Conservation (phyloP, 2,329 filamentous ascomycete species). For the Cordyceps cateniannulata region DNA sequence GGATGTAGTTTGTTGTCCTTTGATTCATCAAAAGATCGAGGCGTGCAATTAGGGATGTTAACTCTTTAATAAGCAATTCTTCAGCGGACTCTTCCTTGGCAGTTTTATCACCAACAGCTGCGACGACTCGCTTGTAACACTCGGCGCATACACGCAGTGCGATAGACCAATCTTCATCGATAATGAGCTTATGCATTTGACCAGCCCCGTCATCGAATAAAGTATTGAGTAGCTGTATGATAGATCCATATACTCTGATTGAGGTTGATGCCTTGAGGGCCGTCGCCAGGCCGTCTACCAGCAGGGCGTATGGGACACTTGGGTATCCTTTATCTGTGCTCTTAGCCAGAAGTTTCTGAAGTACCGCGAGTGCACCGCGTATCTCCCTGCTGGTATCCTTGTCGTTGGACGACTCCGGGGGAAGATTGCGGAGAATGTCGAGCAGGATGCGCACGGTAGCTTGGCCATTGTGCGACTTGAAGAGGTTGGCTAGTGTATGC, state of each 20-base stretch:
- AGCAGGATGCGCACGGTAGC: conserved; percentile 60
- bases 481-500: conserved; percentile 64
- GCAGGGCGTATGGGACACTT: conserved; percentile 48
- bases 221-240: conserved; percentile 48
- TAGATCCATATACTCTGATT: conserved; percentile 38
- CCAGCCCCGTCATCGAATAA: conserved; percentile 48
- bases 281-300: conserved; percentile 51
- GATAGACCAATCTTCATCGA: conserved; percentile 60
- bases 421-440: conserved; percentile 49
- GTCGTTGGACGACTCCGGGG: conserved; percentile 37
- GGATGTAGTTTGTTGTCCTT: conserved; percentile 49
- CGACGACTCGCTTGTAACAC: conserved; percentile 36
- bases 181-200: conserved; percentile 47
- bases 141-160: conserved; percentile 53
- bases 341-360: conserved; percentile 57
- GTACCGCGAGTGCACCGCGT: conserved; percentile 55
- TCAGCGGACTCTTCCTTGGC: conserved; percentile 27
- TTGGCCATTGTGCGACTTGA: conserved; percentile 67
- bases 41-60: conserved; percentile 38
- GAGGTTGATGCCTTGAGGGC: conserved; percentile 40
- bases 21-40: conserved; percentile 42
- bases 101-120: conserved; percentile 17
- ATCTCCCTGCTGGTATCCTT: conserved; percentile 51
- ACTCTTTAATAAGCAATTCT: conserved; percentile 34
- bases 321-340: conserved; percentile 55